These are phyloP conservation scores for Plasmodium fragile DNA, from an alignment of 169 alveolate species.

Conservation along the genomic window DNA sequence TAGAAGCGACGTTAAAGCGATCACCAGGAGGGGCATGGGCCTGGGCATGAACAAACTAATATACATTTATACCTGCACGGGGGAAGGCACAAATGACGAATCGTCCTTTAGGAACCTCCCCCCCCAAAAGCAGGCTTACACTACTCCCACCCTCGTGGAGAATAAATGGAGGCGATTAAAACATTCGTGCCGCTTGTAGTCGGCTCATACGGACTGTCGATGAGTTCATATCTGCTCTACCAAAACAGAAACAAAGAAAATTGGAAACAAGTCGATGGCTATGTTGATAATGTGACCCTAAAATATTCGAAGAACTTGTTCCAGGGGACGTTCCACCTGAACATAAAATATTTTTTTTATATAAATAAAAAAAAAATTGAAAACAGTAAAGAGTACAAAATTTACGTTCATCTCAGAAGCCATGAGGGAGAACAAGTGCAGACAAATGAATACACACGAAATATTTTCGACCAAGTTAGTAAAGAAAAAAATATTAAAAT, in stretches of 20 bases:
- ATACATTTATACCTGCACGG: background rate
- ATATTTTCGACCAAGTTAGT: conserved; percentile 61
- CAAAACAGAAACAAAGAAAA: conserved; percentile 18
- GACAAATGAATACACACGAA: conserved; percentile 52
- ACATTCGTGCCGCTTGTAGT: conserved; percentile 38
- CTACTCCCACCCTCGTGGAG: background rate
- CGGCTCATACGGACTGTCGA: conserved; percentile 52
- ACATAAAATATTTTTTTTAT: conserved; percentile 34
- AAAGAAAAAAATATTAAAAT: conserved; percentile 43
- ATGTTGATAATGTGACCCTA: conserved; percentile 44
- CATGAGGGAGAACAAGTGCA: background rate
- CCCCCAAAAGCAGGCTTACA: background rate
- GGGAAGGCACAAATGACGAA: background rate
- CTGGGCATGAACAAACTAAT: background rate
- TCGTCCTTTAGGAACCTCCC: background rate
- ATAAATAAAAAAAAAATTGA: conserved; percentile 45
- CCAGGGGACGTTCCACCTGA: conserved; percentile 24
- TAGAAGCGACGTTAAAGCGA: background rate
- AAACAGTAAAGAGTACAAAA: conserved; percentile 57
- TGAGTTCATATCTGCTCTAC: conserved; percentile 57
- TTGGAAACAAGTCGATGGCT: conserved; percentile 53
- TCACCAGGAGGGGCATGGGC: background rate
- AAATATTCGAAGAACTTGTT: conserved; percentile 21
- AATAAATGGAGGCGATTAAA: conserved; percentile 38
- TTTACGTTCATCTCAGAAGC: background rate